These are phyloP conservation scores for Ampelomyces quisqualis DNA, from an alignment of 2,329 filamentous ascomycete species.

Conservation along the genomic window DNA sequence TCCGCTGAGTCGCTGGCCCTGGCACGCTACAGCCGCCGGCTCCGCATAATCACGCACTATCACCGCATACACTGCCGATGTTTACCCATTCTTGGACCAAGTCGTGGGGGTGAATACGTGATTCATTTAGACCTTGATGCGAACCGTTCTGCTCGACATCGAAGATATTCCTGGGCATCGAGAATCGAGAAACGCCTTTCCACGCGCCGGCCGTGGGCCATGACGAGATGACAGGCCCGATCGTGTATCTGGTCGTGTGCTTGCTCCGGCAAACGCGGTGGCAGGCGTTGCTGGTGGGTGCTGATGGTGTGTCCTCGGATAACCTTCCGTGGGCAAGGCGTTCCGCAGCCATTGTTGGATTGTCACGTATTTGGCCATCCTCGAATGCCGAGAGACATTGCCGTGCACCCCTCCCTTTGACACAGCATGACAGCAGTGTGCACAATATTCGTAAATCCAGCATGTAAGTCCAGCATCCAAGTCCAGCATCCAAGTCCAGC, in stretches of 20 bases:
- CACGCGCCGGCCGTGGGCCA: conserved; percentile 14
- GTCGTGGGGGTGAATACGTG: conserved; percentile 31
- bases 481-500: too few species aligned
- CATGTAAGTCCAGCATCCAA: too few species aligned
- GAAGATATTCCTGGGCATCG: conserved; percentile 15
- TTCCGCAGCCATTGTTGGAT: background rate
- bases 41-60: conserved; percentile 8
- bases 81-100: too few species aligned
- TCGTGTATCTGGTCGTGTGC: conserved; percentile 31
- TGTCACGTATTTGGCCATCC: background rate
- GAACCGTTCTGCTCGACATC: conserved; percentile 5
- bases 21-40: conserved; percentile 20
- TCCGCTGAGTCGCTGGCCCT: conserved; percentile 11
- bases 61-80: conserved; percentile 2
- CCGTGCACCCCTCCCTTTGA: background rate
- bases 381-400: background rate
- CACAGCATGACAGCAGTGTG: too few species aligned
- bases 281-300: background rate
- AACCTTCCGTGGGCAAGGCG: background rate
- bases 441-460: too few species aligned
- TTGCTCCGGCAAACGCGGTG: too few species aligned
- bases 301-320: background rate
- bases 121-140: conserved; percentile 31
- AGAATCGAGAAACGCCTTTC: conserved; percentile 16
- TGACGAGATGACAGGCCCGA: too few species aligned